Base-by-base conservation (phyloP, 331 rosid genomes). In the Prunus yedoensis region DNA sequence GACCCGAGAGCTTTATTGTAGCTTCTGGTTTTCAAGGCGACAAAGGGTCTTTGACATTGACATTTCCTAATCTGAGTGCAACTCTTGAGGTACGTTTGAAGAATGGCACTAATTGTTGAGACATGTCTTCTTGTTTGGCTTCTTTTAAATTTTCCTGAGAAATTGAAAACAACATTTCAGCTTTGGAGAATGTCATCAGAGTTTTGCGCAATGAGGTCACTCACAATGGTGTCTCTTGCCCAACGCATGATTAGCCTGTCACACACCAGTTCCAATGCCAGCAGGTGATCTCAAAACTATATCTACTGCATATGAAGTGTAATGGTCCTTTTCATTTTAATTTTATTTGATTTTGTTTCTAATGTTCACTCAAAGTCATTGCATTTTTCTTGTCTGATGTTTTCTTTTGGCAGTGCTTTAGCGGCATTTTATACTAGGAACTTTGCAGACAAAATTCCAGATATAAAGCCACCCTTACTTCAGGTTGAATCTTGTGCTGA, bases 381-480 rank as follows among this genome's bases (percentile, higher is more conserved):
- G 25, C 30, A 5, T 64, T 21, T 47, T 49, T 57, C 23, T 47
- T 30, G 38, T 51, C 16, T 67, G n/a, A 73, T 60, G 4, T 25
- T 69, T 74, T 28, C 78, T 74, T 67, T 85, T 77, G 88, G 92
- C 88, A 94, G 99, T 66, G 88, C 93, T 68, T 87, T 94, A 82
- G 97, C 99, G 66, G 99, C 99, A 81, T 94, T 94, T 81, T 94
- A 94, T 78, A 92, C 94, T 56, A 87, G 99, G 76, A 92, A 87
- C 83, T 91, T 90, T 78, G 84, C 89, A 58, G 97, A 90, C 77
- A 89, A 82, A 63, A 73, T 89, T 87, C 88, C 91, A 78, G 97
- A 94, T 85, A 63, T 90, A 78, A 90, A 88, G 88, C 93, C 97
- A 15, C 97, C 97, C 71, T 85, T 90, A 57, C 91, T 92, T 53